Percentiles rank a stretch among this genome's conserved stretches.
phyloP scores from a whole-genome alignment of 2,329 filamentous ascomycete species.

The Cordyceps farinosa region DNA sequence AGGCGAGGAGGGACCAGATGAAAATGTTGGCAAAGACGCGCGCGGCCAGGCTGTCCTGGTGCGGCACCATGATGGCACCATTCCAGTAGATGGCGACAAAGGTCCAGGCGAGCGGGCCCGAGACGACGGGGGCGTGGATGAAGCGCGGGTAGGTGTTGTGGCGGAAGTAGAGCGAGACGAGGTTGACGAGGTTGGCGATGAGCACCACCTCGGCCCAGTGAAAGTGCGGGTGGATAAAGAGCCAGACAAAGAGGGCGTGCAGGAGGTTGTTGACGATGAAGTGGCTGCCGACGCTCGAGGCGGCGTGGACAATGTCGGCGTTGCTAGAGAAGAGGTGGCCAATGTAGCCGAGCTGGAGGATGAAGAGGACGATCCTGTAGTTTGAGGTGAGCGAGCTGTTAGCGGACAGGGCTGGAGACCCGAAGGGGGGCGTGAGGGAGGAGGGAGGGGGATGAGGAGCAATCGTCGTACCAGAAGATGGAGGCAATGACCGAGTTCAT shows the following conservation, averaged over 20 bases:
- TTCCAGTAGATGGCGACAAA: slow-evolving; percentile 87
- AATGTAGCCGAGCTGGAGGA: slow-evolving; percentile 73
- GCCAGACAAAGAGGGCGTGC: slow-evolving; percentile 75
- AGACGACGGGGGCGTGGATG: slow-evolving; percentile 72
- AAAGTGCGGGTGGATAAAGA: slow-evolving; percentile 76
- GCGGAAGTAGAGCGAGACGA: slow-evolving; percentile 75
- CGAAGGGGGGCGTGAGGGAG: neutral
- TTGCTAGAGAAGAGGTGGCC: slow-evolving; percentile 70
- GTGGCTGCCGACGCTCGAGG: slow-evolving; percentile 75
- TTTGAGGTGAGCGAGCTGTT: neutral
- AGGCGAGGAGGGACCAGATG: slow-evolving; percentile 77
- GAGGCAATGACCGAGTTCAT: slow-evolving; percentile 62
- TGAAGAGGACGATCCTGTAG: slow-evolving; percentile 64
- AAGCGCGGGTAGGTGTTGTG: slow-evolving; percentile 67
- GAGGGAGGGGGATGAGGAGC: neutral
- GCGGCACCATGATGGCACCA: slow-evolving; percentile 74
- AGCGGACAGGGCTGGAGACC: slow-evolving; percentile 1
- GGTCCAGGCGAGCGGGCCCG: slow-evolving; percentile 77
- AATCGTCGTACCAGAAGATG: slow-evolving; percentile 68
- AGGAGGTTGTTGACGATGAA: slow-evolving; percentile 85
- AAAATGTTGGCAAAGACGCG: slow-evolving; percentile 81
- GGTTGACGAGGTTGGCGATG: slow-evolving; percentile 77
- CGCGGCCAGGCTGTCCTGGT: slow-evolving; percentile 63
- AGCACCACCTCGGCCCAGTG: slow-evolving; percentile 72
- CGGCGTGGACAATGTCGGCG: slow-evolving; percentile 59